phyloP scores from a whole-genome alignment of 2,329 filamentous ascomycete genomes.

The Ilyonectria destructans region DNA sequence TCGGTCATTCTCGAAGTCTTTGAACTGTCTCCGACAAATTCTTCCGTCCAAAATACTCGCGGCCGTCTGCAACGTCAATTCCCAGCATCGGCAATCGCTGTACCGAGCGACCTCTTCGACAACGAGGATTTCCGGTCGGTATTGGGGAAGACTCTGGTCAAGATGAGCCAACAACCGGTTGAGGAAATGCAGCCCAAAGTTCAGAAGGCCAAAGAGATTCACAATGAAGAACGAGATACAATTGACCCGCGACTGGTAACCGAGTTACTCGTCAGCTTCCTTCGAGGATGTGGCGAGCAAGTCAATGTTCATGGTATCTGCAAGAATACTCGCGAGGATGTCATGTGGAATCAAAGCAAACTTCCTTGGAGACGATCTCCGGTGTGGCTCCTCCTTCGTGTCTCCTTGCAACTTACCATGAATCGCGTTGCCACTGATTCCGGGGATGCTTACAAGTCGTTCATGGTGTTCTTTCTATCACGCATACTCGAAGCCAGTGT shows the following conservation, averaged over 20 bases:
- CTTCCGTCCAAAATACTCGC: constrained; percentile 14
- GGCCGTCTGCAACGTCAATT: constrained; percentile 35
- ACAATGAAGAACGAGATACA: constrained; percentile 65
- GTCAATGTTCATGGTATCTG: constrained; percentile 51
- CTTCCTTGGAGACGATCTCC: constrained; percentile 66
- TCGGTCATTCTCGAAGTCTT: constrained; percentile 29
- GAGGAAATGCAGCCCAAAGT: constrained; percentile 38
- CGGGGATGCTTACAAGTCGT: constrained; percentile 27
- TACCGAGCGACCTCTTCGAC: constrained; percentile 6
- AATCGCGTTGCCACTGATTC: not conserved
- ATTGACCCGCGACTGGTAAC: constrained; percentile 66
- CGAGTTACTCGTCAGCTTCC: constrained; percentile 60
- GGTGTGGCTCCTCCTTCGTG: constrained; percentile 70
- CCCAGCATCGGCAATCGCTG: constrained; percentile 22
- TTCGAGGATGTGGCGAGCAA: constrained; percentile 56
- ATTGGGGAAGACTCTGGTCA: constrained; percentile 47
- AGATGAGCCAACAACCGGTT: constrained; percentile 50
- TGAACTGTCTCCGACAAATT: constrained; percentile 35
- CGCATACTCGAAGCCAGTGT: not conserved
- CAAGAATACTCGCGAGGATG: constrained; percentile 71
- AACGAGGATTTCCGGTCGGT: constrained; percentile 39
- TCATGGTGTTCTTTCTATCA: constrained; percentile 33
- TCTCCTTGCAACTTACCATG: constrained; percentile 61
- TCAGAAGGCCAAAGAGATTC: constrained; percentile 56
- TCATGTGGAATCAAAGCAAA: constrained; percentile 57